Evolutionary conservation across 2,329 filamentous ascomycete species (phyloP), one percentile per base, ranked within the genome.

Genomic region (Lachnellula suecica): DNA sequence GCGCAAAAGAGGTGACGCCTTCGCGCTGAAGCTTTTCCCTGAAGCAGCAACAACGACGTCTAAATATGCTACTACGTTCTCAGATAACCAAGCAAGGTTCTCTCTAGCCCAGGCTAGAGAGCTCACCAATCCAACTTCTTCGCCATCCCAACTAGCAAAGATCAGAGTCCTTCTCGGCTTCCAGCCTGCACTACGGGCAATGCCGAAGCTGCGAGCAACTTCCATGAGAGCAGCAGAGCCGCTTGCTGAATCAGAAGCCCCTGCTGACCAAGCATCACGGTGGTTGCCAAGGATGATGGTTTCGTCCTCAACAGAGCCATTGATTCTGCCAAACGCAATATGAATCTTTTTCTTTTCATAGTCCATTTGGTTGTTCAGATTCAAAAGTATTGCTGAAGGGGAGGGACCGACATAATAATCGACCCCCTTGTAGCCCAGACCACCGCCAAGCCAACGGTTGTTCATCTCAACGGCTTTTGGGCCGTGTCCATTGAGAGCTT

Each of bases 271-370:
- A 0, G 91, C 88, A 69, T 96, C 91, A 27, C 90, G 83, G 65
- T 96, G 91, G 65, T 95, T 95, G 6, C 91, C 91, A 20, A 97
- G 72, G 2, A 97, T 79, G 27, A 97, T 77, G 1, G 94, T 89
- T 65, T 96, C 91, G 63, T 96, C 84, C 0, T 84, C 77, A 40
- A 92, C 83, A 0, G 86, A 87, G 11, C 92, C 92, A 63, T 95
- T 95, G 68, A 97, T 88, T 43, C 92, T 77, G 27, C 91, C 92
- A 59, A 97, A 91, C 2, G 92, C 89, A 65, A 97, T 87, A 89
- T 89, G 95, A 47, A 92, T 75, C 4, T 88, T 86, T 0, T 86
- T 92, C 1, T 80, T 91, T 13, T 19, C 44, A 22, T 43, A 44
- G n/a, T 47, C 46, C 57, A 52, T 54, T 25, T 47, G 11, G 29